Percentiles rank a stretch among this genome's conserved stretches.
Conservation (phyloP, 2,329 filamentous ascomycete species). For the Coleophoma eucalyptorum region DNA sequence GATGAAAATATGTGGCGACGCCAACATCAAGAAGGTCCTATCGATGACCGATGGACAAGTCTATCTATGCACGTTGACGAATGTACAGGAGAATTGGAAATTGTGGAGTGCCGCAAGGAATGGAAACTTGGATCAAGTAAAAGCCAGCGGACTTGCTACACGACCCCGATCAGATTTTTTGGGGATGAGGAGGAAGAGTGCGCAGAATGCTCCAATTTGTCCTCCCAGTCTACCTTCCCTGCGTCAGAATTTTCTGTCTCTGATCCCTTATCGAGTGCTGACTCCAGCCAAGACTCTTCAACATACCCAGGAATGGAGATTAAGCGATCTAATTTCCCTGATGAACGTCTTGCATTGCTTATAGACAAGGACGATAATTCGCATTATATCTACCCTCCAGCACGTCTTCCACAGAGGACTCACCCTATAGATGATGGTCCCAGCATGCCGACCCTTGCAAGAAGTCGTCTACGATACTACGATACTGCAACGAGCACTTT, state of each 20-base stretch:
- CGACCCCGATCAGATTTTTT: constrained; percentile 44
- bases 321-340: constrained; percentile 10
- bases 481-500: constrained; percentile 48
- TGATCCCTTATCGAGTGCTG: not conserved
- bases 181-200: constrained; percentile 6
- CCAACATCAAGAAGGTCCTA: constrained; percentile 64
- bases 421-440: constrained; percentile 45
- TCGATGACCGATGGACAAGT: constrained; percentile 72
- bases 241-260: not conserved
- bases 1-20: constrained; percentile 57
- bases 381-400: constrained; percentile 30
- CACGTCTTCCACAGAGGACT: constrained; percentile 37
- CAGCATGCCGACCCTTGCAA: constrained; percentile 37
- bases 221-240: not conserved
- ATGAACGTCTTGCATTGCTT: constrained; percentile 19
- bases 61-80: constrained; percentile 61
- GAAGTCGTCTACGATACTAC: constrained; percentile 53
- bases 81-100: constrained; percentile 49
- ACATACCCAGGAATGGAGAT: constrained; percentile 3
- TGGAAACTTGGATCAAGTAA: constrained; percentile 55
- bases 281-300: not conserved
- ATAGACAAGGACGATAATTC: constrained; percentile 27
- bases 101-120: constrained; percentile 67
- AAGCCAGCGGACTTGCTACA: constrained; percentile 64
- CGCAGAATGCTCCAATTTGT: not conserved